These are phyloP conservation scores for Globisporangium echinulatum DNA, from an alignment of 352 stramenopile species.

Conservation along the genomic window DNA sequence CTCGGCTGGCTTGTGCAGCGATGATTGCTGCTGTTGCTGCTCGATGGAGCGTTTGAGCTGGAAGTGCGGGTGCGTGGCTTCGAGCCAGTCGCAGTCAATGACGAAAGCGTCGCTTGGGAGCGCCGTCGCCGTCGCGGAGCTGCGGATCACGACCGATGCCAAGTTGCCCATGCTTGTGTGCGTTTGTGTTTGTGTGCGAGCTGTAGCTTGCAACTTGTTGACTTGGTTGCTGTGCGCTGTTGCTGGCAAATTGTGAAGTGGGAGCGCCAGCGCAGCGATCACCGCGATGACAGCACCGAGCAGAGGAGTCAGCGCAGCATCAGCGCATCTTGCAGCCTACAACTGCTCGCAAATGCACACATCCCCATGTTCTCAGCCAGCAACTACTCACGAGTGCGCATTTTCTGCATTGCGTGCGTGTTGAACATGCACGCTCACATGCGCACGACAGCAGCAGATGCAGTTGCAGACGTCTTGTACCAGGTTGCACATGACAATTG, in stretches of 20 bases:
- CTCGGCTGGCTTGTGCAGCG: neutral
- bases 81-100: slow-evolving; percentile 14
- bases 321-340: too few species aligned
- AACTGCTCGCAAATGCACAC: too few species aligned
- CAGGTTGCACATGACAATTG: too few species aligned
- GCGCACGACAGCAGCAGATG: too few species aligned
- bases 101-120: slow-evolving; percentile 11
- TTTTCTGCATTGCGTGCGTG: too few species aligned
- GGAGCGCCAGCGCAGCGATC: neutral
- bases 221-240: slow-evolving; percentile 7
- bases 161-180: slow-evolving; percentile 37
- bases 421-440: too few species aligned
- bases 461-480: too few species aligned
- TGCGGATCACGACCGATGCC: slow-evolving; percentile 19
- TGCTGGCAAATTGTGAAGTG: slow-evolving; percentile 37
- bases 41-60: neutral
- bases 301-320: too few species aligned
- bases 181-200: slow-evolving; percentile 3
- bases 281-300: too few species aligned
- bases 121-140: slow-evolving; percentile 6
- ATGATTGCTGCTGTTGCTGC: slow-evolving; percentile 8
- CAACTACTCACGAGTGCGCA: too few species aligned
- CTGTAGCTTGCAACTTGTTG: neutral
- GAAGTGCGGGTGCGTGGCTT: slow-evolving; percentile 16
- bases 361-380: too few species aligned